Base-by-base conservation (phyloP, 2,329 filamentous ascomycete species). In the Conoideocrella luteorostrata region DNA sequence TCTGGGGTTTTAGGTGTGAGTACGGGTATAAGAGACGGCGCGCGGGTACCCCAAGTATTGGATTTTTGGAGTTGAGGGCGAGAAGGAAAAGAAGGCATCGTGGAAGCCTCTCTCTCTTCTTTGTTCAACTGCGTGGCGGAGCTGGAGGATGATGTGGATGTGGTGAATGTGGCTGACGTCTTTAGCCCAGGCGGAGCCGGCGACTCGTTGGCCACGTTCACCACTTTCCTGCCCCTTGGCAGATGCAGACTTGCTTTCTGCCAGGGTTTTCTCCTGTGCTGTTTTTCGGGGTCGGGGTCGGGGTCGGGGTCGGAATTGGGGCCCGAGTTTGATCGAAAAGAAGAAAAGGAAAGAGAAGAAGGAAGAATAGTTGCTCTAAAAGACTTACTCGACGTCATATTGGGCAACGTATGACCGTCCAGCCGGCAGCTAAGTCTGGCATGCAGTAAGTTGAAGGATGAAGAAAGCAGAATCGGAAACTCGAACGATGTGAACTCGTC, bases 331-430 rank as follows among this genome's bases (percentile, higher is more conserved):
- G 56, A 55, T 35, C 54, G 57, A 36, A 61, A 47, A 45, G 56
- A 53, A 49, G 57, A 58, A 54, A 68, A 60, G 50, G 64, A 64
- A 49, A 61, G 48, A 46, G 61, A 61, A 52, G 61, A 58, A 51
- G 62, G 57, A 50, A 68, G 56, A 43, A 61, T 53, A 46, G 60
- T 58, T 42, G 62, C 60, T 57, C 64, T 59, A 54, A 63, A 59
- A 49, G 64, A 70, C 66, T 70, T 71, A 66, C 64, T 65, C 55
- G 68, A 68, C 59, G 67, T 63, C 67, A 70, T 71, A 53, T 54
- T 64, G 62, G 61, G 61, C 56, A 59, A 58, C 46, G 56, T 55
- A 51, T 47, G 50, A 55, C 57, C 44, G 51, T 50, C 56, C 55
- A 54, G 53, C 54, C 33, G 23, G 34, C 12, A 20, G 34, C 18